phyloP scores from a whole-genome alignment of 768 basidiomycete species.

The Lanmaoa rubissima region DNA sequence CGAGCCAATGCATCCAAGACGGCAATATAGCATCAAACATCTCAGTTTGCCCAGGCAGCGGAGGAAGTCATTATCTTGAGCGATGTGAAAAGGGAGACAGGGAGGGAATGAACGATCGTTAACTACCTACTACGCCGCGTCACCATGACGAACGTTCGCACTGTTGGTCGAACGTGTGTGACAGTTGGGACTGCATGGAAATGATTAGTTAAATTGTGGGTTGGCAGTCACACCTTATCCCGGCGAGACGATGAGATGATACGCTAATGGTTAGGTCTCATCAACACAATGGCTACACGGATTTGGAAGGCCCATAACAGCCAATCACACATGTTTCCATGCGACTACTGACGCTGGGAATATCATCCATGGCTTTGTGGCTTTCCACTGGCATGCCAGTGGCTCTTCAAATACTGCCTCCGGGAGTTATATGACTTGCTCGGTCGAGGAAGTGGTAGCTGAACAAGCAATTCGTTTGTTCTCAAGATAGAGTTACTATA shows the following conservation, averaged over 20 bases:
- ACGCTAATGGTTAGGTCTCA: no score
- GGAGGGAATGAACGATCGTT: background rate
- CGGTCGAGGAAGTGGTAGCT: background rate
- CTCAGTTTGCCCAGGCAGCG: background rate
- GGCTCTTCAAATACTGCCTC: no score
- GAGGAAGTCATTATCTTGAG: background rate
- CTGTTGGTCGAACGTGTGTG: no score
- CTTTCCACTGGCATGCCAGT: no score
- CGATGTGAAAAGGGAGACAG: background rate
- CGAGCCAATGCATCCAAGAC: background rate
- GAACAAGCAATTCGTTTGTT: background rate
- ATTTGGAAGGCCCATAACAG: no score
- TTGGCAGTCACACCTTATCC: background rate
- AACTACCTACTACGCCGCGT: background rate
- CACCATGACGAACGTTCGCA: background rate
- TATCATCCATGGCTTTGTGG: no score
- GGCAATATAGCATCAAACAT: background rate
- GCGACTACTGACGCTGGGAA: no score
- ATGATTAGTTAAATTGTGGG: no score
- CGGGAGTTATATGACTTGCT: background rate
- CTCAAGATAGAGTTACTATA: background rate
- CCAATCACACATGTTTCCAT: no score
- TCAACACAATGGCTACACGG: no score
- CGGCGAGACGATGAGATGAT: no score
- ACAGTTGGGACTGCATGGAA: background rate